Conservation (phyloP, 2,329 filamentous ascomycete genomes). For the Xylaria sp. region DNA sequence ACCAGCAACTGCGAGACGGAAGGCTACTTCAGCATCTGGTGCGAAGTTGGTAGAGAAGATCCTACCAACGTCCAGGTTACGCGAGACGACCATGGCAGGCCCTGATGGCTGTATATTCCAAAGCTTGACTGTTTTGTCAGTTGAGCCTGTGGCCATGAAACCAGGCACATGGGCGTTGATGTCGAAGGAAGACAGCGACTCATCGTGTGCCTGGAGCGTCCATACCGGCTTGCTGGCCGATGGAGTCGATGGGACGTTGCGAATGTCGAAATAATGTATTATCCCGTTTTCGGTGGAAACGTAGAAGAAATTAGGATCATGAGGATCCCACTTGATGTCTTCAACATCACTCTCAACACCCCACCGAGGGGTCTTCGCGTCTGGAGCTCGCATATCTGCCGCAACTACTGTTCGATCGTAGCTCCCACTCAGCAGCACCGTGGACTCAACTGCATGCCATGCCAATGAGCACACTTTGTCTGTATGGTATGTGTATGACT, state of each 20-base stretch:
- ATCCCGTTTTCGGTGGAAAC: constrained; percentile 92
- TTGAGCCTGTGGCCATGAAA: constrained; percentile 92
- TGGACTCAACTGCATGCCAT: constrained; percentile 90
- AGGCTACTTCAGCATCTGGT: constrained; percentile 89
- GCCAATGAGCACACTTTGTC: constrained; percentile 97
- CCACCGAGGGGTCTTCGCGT: constrained; percentile 84
- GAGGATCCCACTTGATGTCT: constrained; percentile 90
- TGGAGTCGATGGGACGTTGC: constrained; percentile 78
- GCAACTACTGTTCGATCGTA: constrained; percentile 95
- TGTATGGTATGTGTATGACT: constrained; percentile 94
- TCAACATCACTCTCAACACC: constrained; percentile 97
- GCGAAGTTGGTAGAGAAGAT: constrained; percentile 93
- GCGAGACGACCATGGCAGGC: constrained; percentile 88
- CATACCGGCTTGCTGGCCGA: constrained; percentile 85
- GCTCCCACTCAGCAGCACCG: constrained; percentile 88
- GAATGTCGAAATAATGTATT: constrained; percentile 90
- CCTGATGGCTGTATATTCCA: constrained; percentile 89
- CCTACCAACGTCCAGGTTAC: constrained; percentile 93
- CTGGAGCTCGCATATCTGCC: constrained; percentile 95
- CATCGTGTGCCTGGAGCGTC: constrained; percentile 95
- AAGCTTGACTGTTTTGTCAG: constrained; percentile 94
- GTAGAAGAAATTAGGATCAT: constrained; percentile 93
- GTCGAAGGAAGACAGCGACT: constrained; percentile 91
- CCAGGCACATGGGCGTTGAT: constrained; percentile 91
- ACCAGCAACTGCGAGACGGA: constrained; percentile 90